A percentile compares a stretch with the other conserved stretches of the same genome.
phyloP scores from a whole-genome alignment of 139 green algal species.

The Chlamydomonas schloesseri region DNA sequence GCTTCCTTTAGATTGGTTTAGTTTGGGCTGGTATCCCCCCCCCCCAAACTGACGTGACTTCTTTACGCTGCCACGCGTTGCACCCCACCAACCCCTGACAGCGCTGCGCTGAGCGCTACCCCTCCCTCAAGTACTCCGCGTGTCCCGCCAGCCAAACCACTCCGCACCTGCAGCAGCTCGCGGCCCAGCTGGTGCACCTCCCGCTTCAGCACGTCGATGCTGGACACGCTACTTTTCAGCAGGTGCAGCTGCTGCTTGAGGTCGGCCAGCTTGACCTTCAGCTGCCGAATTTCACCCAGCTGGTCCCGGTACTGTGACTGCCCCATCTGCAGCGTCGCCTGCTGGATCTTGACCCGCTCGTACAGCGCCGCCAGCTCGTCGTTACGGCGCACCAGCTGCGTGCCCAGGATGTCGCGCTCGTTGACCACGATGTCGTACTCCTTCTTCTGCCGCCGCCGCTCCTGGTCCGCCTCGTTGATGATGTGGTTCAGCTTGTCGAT shows the following conservation, averaged over 20 bases:
- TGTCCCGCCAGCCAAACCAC: no score
- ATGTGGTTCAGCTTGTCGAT: constrained; percentile 89
- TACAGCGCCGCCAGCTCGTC: constrained; percentile 95
- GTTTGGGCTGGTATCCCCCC: no score
- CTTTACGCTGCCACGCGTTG: no score
- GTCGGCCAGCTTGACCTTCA: constrained; percentile 85
- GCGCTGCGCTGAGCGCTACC: no score
- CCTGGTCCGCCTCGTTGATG: constrained; percentile 83
- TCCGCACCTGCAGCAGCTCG: constrained; percentile 79
- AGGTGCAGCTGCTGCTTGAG: constrained; percentile 87
- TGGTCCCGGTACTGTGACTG: constrained; percentile 91
- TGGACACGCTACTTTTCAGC: constrained; percentile 80
- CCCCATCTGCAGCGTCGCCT: constrained; percentile 84
- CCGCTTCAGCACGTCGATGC: constrained; percentile 91
- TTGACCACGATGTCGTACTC: constrained; percentile 92
- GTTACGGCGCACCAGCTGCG: constrained; percentile 89
- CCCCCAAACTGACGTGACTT: no score
- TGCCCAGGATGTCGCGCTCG: constrained; percentile 91
- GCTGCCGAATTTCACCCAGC: constrained; percentile 88
- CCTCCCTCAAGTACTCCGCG: no score
- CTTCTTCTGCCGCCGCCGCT: constrained; percentile 87
- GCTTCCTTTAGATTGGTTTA: no score
- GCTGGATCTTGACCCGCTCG: constrained; percentile 96
- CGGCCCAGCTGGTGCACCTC: constrained; percentile 89
- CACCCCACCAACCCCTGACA: no score